phyloP scores from a whole-genome alignment of 371 early-diverging fungal genomes.

The Actinomortierella ambigua region DNA sequence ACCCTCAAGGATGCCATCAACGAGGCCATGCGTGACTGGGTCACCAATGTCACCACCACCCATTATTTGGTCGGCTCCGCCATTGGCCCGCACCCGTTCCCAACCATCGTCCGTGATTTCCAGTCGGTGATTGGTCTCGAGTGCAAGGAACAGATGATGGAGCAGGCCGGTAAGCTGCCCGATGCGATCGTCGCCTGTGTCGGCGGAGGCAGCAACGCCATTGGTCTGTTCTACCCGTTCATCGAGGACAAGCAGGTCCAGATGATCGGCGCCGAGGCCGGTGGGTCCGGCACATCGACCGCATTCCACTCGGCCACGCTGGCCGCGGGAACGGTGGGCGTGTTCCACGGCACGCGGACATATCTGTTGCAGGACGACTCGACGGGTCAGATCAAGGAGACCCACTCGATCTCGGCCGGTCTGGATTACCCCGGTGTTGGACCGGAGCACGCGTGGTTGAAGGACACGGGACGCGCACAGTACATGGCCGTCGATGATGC shows the following conservation, averaged over 20 bases:
- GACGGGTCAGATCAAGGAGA: constrained; percentile 92
- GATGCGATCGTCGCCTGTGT: constrained; percentile 96
- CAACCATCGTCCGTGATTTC: constrained; percentile 94
- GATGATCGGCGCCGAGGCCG: constrained; percentile 95
- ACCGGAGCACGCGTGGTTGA: constrained; percentile 94
- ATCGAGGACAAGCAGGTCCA: constrained; percentile 80
- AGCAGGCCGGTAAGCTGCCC: constrained; percentile 84
- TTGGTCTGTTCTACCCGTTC: constrained; percentile 97
- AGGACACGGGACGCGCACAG: constrained; percentile 86
- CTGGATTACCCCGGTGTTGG: constrained; percentile 98
- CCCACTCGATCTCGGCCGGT: constrained; percentile 95
- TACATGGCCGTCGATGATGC: constrained; percentile 87
- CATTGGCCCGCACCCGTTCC: constrained; percentile 96
- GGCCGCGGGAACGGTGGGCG: constrained; percentile 87
- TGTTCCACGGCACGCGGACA: constrained; percentile 95
- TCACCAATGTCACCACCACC: constrained; percentile 90
- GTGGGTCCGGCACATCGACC: constrained; percentile 87
- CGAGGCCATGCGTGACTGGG: constrained; percentile 99
- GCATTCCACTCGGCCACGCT: constrained; percentile 91
- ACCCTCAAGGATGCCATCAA: constrained; percentile 98
- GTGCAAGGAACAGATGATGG: constrained; percentile 82
- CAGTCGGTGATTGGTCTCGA: constrained; percentile 93
- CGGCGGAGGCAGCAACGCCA: constrained; percentile 95
- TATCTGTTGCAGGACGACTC: constrained; percentile 91
- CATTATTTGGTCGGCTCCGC: constrained; percentile 97